A percentile compares a stretch with the other conserved stretches of the same genome.
Evolutionary conservation across 352 stramenopile genomes (phyloP).

Genomic region (Globisporangium solare): DNA sequence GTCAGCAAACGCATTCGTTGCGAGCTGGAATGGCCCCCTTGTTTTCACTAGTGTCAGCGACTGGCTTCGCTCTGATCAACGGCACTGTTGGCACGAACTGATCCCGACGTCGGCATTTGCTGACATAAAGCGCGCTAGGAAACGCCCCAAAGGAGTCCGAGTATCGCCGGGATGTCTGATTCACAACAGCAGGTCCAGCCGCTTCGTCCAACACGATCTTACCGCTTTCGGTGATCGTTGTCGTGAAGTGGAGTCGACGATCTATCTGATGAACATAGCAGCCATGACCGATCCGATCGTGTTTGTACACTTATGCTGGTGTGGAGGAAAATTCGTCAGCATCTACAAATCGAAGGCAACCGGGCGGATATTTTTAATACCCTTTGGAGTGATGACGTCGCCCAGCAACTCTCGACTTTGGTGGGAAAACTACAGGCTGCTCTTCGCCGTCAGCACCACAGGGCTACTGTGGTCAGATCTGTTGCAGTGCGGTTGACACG

Average conservation of each 20-base stretch:
- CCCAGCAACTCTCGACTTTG: neutral
- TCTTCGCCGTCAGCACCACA: neutral
- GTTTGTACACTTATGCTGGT: neutral
- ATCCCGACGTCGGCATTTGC: neutral
- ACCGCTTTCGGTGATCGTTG: neutral
- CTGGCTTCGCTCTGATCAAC: neutral
- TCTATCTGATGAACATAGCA: conserved; percentile 15
- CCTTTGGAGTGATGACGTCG: neutral
- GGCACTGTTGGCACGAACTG: neutral
- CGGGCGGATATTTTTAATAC: neutral
- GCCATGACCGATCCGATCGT: conserved; percentile 14
- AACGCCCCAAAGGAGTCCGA: neutral
- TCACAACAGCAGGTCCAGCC: neutral
- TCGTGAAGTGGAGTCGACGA: conserved; percentile 13
- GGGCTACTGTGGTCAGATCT: neutral
- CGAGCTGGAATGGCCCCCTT: conserved; percentile 1
- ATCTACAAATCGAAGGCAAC: conserved; percentile 4
- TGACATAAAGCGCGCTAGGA: neutral
- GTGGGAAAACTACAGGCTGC: conserved; percentile 1
- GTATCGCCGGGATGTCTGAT: neutral
- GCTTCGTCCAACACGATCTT: neutral
- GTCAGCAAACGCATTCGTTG: conserved; percentile 8
- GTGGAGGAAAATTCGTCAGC: neutral
- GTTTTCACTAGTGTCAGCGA: neutral
- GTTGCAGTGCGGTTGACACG: conserved; percentile 1